Evolutionary conservation across 2,329 filamentous ascomycete species (phyloP).

Genomic region (Diatrype stigma): DNA sequence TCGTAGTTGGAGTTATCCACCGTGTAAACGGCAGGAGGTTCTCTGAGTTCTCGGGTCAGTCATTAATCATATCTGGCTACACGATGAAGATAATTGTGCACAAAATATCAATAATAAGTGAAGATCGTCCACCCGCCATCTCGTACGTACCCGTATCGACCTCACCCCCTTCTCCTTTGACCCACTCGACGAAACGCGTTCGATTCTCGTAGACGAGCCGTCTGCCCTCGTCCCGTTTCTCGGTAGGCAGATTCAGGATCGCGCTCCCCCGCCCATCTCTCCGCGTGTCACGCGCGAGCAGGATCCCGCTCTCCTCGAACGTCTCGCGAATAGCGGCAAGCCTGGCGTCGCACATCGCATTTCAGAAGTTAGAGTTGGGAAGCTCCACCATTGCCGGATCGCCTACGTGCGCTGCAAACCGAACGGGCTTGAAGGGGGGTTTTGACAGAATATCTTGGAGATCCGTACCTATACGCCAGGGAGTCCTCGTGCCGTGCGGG

Average conservation of each 20-base stretch:
- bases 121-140: no score
- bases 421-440: no score
- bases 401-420: no score
- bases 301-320: constrained; percentile 90
- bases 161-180: constrained; percentile 49
- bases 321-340: constrained; percentile 83
- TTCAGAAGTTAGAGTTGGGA: no score
- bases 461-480: constrained; percentile 48
- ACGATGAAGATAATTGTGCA: no score
- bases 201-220: constrained; percentile 63
- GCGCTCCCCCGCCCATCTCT: constrained; percentile 37
- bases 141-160: constrained; percentile 59
- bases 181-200: constrained; percentile 64
- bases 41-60: constrained; percentile 34
- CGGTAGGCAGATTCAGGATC: constrained; percentile 57
- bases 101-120: no score
- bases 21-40: constrained; percentile 77
- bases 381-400: no score
- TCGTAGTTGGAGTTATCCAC: constrained; percentile 78
- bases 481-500: constrained; percentile 65
- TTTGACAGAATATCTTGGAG: no score
- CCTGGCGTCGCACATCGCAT: constrained; percentile 31
- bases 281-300: constrained; percentile 56
- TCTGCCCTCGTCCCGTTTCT: constrained; percentile 61
- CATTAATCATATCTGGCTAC: background rate